Conservation (phyloP, 148 eudicot species). For the Rhododendron ferrugineum region DNA sequence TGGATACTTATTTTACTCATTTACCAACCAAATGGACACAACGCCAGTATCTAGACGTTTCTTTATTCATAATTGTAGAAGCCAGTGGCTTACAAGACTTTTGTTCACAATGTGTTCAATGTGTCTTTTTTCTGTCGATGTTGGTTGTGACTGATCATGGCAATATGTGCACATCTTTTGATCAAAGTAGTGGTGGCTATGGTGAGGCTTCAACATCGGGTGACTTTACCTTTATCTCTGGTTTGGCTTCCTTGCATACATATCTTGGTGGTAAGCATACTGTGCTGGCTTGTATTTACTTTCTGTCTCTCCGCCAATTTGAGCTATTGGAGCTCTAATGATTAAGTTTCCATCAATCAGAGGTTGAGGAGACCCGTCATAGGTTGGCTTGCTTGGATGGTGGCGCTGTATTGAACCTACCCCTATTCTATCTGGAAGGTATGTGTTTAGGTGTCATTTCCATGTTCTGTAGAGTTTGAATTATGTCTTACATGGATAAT, state of each 20-base stretch:
- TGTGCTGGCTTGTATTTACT: conserved; percentile 1
- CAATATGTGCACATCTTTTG: background rate
- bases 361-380: conserved; percentile 82
- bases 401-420: conserved; percentile 61
- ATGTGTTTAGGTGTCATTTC: background rate
- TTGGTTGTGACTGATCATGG: background rate
- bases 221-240: conserved; percentile 46
- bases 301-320: background rate
- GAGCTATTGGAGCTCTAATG: conserved; percentile 7
- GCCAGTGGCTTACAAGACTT: background rate
- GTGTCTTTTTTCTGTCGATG: background rate
- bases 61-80: background rate
- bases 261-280: conserved; percentile 82
- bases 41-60: background rate
- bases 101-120: background rate
- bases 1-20: background rate
- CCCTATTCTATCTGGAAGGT: conserved; percentile 90
- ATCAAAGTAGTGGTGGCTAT: conserved; percentile 40
- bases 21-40: background rate
- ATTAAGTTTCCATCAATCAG: conserved; percentile 40
- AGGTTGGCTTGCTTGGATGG: conserved; percentile 73
- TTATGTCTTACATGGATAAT: background rate
- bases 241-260: conserved; percentile 76
- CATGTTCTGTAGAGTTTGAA: background rate
- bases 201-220: conserved; percentile 34